Evolutionary conservation across 345 rosid species (phyloP).

Genomic region (Rhizophora apiculata): DNA sequence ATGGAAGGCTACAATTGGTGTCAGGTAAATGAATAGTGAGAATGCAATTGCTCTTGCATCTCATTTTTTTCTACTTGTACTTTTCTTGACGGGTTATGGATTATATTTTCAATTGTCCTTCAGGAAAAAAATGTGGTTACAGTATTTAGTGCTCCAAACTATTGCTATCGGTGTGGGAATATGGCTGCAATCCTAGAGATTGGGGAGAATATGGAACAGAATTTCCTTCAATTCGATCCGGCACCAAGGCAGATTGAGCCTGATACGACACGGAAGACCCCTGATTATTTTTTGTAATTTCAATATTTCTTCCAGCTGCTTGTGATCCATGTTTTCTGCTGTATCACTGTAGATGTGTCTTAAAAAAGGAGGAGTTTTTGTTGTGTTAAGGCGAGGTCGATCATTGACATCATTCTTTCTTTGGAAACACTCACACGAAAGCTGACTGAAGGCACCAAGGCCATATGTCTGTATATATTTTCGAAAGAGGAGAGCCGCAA

Average conservation of each 20-base stretch:
- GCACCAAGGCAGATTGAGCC: slow-evolving; percentile 93
- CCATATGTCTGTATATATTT: slow-evolving; percentile 16
- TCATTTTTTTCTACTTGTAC: not conserved
- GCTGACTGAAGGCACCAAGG: slow-evolving; percentile 27
- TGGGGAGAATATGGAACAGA: slow-evolving; percentile 93
- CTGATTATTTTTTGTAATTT: slow-evolving; percentile 94
- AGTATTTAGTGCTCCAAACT: slow-evolving; percentile 92
- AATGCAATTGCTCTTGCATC: no score
- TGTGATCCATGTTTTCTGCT: slow-evolving; percentile 32
- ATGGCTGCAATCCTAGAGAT: slow-evolving; percentile 97
- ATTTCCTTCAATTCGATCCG: slow-evolving; percentile 91
- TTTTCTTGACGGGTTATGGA: not conserved
- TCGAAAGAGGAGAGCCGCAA: slow-evolving; percentile 15
- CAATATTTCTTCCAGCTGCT: slow-evolving; percentile 25
- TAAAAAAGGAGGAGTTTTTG: slow-evolving; percentile 33
- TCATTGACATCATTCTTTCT: slow-evolving; percentile 40
- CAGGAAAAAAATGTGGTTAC: slow-evolving; percentile 94
- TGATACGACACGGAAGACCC: slow-evolving; percentile 90
- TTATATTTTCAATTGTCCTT: not conserved
- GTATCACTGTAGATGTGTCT: slow-evolving; percentile 52
- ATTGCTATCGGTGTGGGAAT: slow-evolving; percentile 93
- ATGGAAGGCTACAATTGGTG: slow-evolving; percentile 98
- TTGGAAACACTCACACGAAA: slow-evolving; percentile 27
- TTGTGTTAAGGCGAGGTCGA: slow-evolving; percentile 44
- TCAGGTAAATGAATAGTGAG: slow-evolving; percentile 47